A percentile compares a stretch with the other conserved stretches of the same genome.
Conservation (phyloP, 768 basidiomycete species). For the Trametes cubensis region DNA sequence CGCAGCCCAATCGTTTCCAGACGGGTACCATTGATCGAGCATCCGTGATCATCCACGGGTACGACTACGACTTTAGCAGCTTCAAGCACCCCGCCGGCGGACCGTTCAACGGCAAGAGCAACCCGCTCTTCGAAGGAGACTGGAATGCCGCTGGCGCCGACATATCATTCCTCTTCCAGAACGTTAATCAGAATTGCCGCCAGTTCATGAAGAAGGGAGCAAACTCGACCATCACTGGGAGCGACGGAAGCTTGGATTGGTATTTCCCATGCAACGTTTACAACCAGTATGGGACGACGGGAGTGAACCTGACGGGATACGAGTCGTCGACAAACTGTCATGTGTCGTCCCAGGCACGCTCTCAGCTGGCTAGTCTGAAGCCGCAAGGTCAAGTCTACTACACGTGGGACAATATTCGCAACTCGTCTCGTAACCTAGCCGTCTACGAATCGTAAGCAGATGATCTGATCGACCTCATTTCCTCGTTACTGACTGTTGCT, state of each 20-base stretch:
- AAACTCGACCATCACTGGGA: slow-evolving; percentile 71
- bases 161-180: slow-evolving; percentile 94
- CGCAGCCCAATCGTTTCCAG: slow-evolving; percentile 80
- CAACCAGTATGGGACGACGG: slow-evolving; percentile 65
- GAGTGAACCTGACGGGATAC: slow-evolving; percentile 72
- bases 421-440: slow-evolving; percentile 76
- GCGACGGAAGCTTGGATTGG: slow-evolving; percentile 73
- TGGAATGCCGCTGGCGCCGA: slow-evolving; percentile 88
- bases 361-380: slow-evolving; percentile 48
- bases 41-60: slow-evolving; percentile 93
- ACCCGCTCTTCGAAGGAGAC: slow-evolving; percentile 77
- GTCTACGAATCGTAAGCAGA: slow-evolving; percentile 87
- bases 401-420: slow-evolving; percentile 84
- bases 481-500: background rate
- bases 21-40: slow-evolving; percentile 74
- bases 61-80: slow-evolving; percentile 86
- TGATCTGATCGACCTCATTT: background rate
- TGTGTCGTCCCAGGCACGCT: slow-evolving; percentile 53
- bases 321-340: slow-evolving; percentile 74
- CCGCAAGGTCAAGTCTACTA: slow-evolving; percentile 90
- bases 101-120: slow-evolving; percentile 76
- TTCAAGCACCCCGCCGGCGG: slow-evolving; percentile 82
- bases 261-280: slow-evolving; percentile 97
- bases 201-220: slow-evolving; percentile 72
- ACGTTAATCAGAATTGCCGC: slow-evolving; percentile 80